A percentile compares a stretch with the other conserved stretches of the same genome.
Evolutionary conservation across 2,329 filamentous ascomycete species (phyloP).

Genomic region (Bipolaris zeicola): DNA sequence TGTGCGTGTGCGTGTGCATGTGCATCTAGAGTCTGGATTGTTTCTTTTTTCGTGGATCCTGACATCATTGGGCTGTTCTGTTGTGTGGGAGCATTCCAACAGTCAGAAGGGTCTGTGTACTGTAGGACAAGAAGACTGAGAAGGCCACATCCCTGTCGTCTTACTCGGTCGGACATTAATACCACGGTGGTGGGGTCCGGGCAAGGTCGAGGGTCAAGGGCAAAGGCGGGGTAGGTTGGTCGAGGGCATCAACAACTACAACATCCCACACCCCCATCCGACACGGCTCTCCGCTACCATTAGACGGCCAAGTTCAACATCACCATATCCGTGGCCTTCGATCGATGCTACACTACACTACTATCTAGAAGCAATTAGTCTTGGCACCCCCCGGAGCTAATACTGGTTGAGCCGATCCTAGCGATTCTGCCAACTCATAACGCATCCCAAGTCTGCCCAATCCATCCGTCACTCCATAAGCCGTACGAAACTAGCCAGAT

Average conservation of each 20-base stretch:
- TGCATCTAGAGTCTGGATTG: neutral
- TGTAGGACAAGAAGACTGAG: neutral
- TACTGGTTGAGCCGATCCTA: slow-evolving; percentile 32
- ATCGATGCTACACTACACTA: slow-evolving; percentile 7
- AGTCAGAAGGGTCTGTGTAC: neutral
- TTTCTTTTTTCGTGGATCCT: neutral
- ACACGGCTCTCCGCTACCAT: neutral
- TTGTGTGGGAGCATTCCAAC: neutral
- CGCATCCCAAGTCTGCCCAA: slow-evolving; percentile 42
- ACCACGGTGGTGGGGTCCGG: slow-evolving; percentile 5
- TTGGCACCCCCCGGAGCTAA: slow-evolving; percentile 22
- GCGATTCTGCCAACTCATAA: slow-evolving; percentile 46
- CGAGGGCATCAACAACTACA: neutral
- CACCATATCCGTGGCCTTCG: neutral
- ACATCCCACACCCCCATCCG: slow-evolving; percentile 2
- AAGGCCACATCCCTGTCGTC: neutral
- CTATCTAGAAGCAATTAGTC: slow-evolving; percentile 1
- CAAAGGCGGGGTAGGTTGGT: slow-evolving; percentile 12
- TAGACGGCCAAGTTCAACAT: slow-evolving; percentile 8
- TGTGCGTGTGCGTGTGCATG: neutral
- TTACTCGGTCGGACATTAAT: slow-evolving; percentile 1
- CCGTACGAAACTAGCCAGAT: slow-evolving; percentile 43
- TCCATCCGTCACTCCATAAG: slow-evolving; percentile 38
- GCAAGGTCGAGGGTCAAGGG: slow-evolving; percentile 1
- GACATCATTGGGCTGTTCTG: neutral